These are phyloP conservation scores for Geotrichum fermentans DNA, from an alignment of 1,139 yeast genomes.

Conservation along the genomic window DNA sequence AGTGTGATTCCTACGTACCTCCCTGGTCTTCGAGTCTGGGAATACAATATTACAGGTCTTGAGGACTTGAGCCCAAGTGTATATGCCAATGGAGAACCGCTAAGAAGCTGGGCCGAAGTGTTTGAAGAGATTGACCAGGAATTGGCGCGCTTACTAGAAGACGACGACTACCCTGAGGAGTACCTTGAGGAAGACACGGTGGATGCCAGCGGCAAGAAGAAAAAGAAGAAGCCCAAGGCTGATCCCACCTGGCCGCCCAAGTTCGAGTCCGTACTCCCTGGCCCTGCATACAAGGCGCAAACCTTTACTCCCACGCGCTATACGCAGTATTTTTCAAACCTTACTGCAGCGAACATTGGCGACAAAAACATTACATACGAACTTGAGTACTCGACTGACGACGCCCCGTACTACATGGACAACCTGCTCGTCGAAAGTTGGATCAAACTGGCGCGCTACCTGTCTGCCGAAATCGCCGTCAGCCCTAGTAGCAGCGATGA, in stretches of 20 bases:
- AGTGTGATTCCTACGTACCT: constrained; percentile 83
- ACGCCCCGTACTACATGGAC: constrained; percentile 41
- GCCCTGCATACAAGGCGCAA: constrained; percentile 74
- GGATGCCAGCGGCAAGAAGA: constrained; percentile 24
- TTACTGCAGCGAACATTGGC: constrained; percentile 48
- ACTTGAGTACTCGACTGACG: constrained; percentile 66
- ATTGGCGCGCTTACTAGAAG: constrained; percentile 26
- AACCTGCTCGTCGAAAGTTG: constrained; percentile 39
- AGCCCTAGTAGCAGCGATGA: constrained; percentile 16
- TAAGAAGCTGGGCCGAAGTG: constrained; percentile 48
- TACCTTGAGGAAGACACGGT: constrained; percentile 27
- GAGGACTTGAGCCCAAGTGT: constrained; percentile 25
- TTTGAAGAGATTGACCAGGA: constrained; percentile 46
- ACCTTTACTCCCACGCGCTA: constrained; percentile 66
- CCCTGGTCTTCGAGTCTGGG: constrained; percentile 82
- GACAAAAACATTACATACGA: constrained; percentile 51
- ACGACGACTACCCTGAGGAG: constrained; percentile 26
- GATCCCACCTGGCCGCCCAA: constrained; percentile 67
- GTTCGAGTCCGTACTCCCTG: constrained; percentile 49
- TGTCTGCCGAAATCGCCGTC: constrained; percentile 40
- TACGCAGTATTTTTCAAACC: constrained; percentile 67
- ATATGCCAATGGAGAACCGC: constrained; percentile 24
- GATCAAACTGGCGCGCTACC: constrained; percentile 51
- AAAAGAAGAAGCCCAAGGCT: constrained; percentile 29
- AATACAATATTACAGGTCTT: constrained; percentile 63